Base-by-base conservation (phyloP, 1,284 basidiomycete species). In the Gymnopus androsaceus region DNA sequence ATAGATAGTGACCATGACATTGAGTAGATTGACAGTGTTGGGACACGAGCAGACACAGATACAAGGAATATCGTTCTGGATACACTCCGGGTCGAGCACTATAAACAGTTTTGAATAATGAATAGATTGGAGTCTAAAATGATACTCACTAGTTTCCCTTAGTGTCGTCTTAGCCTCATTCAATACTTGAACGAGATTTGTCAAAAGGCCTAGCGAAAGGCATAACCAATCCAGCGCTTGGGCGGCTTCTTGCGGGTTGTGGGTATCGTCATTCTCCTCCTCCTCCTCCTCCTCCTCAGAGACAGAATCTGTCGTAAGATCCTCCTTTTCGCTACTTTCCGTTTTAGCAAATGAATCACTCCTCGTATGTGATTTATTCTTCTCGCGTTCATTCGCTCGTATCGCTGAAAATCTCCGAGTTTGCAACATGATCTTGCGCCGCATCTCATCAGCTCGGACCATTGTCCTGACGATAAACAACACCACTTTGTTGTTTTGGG, bases 171-270 rank as follows among this genome's bases (percentile, higher is more conserved):
- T 80, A 3, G 77, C 74, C n/a, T 69, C 69, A 0, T 75, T 72
- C n/a, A 75, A 70, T 8, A 72, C 75, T 65, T 90, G 86, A 0
- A 88, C 81, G 38, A 90, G 72, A 67, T 90, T 90, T 44, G 88
- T 88, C 51, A 90, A 70, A 6, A 90, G 69, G 1, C 85, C 89
- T 1, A 91, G 75, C 5, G 82, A 78, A 23, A 91, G 81, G 67
- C 88, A 91, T 3, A 90, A 70, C 38, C 78, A 75, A 65, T 91
- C 89, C 17, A 88, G 73, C 3, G 77, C 69, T 47, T 79, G 72
- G 2, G 72, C 69, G 9, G 14, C 40, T 12, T 19, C 21, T 27
- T 38, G 47, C 23, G 42, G 27, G 31, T 21, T 25, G 30, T 17
- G 28, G 9, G 59, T 56, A 27, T 57, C 41, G 36, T 61, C 31